Conservation (phyloP, 1,284 basidiomycete genomes). For the Tremellales sp. region DNA sequence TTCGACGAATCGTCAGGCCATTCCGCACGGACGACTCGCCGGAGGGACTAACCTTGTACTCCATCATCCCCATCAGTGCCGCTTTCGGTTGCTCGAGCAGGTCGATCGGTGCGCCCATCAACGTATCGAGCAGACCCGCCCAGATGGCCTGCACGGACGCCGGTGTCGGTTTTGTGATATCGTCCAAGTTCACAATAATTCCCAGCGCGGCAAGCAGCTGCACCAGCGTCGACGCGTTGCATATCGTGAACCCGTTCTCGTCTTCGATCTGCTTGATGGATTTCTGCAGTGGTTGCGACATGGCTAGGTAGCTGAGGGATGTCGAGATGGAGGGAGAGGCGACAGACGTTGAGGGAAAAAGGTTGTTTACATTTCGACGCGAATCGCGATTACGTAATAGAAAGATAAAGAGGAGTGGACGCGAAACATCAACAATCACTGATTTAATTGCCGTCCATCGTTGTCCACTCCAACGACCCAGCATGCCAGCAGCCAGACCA, state of each 20-base stretch:
- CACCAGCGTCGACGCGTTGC: conserved; percentile 29
- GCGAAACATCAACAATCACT: neutral
- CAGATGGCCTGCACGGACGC: conserved; percentile 59
- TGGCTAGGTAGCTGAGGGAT: conserved; percentile 7
- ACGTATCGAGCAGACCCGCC: conserved; percentile 59
- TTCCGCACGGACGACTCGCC: neutral
- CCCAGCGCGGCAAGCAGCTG: conserved; percentile 37
- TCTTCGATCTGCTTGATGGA: conserved; percentile 20
- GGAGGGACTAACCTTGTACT: conserved; percentile 55
- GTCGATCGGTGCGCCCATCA: conserved; percentile 63
- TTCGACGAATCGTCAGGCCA: conserved; percentile 14
- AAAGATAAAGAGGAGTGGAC: neutral
- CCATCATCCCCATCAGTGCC: conserved; percentile 53
- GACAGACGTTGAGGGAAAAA: conserved; percentile 1
- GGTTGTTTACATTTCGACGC: neutral
- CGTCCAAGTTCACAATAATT: conserved; percentile 58
- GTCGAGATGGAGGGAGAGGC: too few relatives aligned
- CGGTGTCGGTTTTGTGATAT: conserved; percentile 63
- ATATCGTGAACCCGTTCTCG: too few relatives aligned
- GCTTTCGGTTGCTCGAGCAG: conserved; percentile 60
- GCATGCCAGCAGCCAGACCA: conserved; percentile 23
- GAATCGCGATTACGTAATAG: neutral
- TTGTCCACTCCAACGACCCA: conserved; percentile 1
- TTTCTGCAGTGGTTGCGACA: conserved; percentile 25
- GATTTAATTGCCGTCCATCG: neutral